Evolutionary conservation across 106 monocot genomes (phyloP), one percentile per base, ranked within the genome.

Genomic region (Narthecium ossifragum): DNA sequence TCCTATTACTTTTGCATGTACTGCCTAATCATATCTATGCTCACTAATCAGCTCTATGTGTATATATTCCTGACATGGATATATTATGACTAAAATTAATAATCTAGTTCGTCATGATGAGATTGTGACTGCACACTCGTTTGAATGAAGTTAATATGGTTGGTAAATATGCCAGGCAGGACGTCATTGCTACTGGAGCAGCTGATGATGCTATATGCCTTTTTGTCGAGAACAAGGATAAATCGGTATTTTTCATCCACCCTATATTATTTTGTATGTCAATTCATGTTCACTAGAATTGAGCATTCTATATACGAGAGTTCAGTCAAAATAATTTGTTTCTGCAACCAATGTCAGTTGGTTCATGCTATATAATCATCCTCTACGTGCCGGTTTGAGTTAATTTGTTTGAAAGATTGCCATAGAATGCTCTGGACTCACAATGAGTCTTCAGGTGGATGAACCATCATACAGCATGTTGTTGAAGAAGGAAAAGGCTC

Each of bases 111-210:
- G n/a, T n/a, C n/a, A n/a, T n/a, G n/a, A n/a, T n/a, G n/a, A n/a
- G n/a, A n/a, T n/a, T n/a, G n/a, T n/a, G n/a, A n/a, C n/a, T n/a
- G n/a, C n/a, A n/a, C n/a, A n/a, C n/a, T n/a, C n/a, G n/a, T n/a
- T n/a, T n/a, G n/a, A n/a, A n/a, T n/a, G n/a, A n/a, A n/a, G n/a
- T n/a, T n/a, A n/a, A n/a, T n/a, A n/a, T n/a, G n/a, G n/a, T n/a
- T n/a, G n/a, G n/a, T 39, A 26, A 39, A 50, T 28, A 48, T 59
- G 18, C 13, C 75, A 86, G 88, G 40, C 76, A 76, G 45, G 83
- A 73, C 57, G 45, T 88, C 31, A 84, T 88, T 64, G 83, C 80
- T 34, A 88, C 73, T 73, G 88, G 83, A 59, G 88, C 83, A 60
- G 76, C 71, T 60, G 88, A 88, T 74, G 88, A 88, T 74, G 64